Conservation (phyloP, 2,329 filamentous ascomycete species). For the Thielaviopsis punctulata region DNA sequence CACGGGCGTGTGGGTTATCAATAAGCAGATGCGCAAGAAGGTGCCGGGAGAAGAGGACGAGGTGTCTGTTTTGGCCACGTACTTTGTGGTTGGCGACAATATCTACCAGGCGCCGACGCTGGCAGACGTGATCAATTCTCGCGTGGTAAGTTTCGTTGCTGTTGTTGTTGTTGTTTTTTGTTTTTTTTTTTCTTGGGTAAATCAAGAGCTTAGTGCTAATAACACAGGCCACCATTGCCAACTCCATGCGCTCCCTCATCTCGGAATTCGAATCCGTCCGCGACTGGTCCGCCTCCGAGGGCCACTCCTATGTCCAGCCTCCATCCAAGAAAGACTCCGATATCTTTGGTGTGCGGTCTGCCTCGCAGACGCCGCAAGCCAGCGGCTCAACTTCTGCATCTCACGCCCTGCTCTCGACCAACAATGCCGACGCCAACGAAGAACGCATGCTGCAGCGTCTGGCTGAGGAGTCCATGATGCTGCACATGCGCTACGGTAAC, state of each 20-base stretch:
- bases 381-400: not conserved
- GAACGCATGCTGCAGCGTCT: slow-evolving; percentile 27
- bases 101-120: slow-evolving; percentile 49
- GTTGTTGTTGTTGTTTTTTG: no score
- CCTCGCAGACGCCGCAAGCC: slow-evolving; percentile 15
- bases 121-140: slow-evolving; percentile 39
- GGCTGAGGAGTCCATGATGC: slow-evolving; percentile 39
- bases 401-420: not conserved
- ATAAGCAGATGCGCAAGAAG: slow-evolving; percentile 48
- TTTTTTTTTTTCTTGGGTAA: no score
- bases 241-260: slow-evolving; percentile 35
- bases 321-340: slow-evolving; percentile 15
- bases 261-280: slow-evolving; percentile 32
- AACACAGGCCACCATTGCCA: slow-evolving; percentile 34
- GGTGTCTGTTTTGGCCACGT: slow-evolving; percentile 39
- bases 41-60: slow-evolving; percentile 38
- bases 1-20: slow-evolving; percentile 52
- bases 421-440: slow-evolving; percentile 19
- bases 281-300: slow-evolving; percentile 36
- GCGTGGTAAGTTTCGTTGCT: slow-evolving; percentile 31
- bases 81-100: slow-evolving; percentile 48
- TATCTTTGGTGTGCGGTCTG: slow-evolving; percentile 14
- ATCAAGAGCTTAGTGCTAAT: not conserved
- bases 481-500: slow-evolving; percentile 41
- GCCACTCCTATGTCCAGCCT: slow-evolving; percentile 33